Evolutionary conservation across 2,329 filamentous ascomycete genomes (phyloP).

Genomic region (Sporothrix luriei): DNA sequence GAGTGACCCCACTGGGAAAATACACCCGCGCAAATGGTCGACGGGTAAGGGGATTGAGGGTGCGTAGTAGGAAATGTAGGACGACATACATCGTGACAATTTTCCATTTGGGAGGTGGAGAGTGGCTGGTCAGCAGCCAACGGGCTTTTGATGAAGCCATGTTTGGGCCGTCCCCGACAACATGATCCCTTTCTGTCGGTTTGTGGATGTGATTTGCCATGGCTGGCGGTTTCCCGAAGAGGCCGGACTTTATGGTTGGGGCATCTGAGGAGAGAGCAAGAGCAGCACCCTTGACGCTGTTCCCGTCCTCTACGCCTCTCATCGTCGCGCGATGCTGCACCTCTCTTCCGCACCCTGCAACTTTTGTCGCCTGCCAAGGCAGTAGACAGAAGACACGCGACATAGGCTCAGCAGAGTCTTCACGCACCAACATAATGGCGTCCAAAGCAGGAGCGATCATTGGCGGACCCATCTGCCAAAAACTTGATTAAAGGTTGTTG

Average conservation of each 20-base stretch:
- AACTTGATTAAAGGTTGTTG: neutral
- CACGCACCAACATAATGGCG: constrained; percentile 5
- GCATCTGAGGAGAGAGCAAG: neutral
- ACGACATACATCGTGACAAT: no score
- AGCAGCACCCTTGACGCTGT: neutral
- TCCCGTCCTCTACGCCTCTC: neutral
- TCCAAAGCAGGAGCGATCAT: neutral
- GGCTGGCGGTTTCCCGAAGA: constrained; percentile 2
- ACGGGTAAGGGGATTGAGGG: constrained; percentile 13
- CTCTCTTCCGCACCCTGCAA: no score
- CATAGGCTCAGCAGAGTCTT: neutral
- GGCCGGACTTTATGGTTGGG: neutral
- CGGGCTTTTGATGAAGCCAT: constrained; percentile 14
- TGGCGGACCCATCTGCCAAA: constrained; percentile 4
- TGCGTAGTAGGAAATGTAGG: neutral
- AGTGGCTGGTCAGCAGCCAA: neutral
- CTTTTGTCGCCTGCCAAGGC: constrained; percentile 9
- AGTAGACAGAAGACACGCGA: neutral
- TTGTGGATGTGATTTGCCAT: neutral
- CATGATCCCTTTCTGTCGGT: constrained; percentile 7
- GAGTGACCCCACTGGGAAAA: neutral
- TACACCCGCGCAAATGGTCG: no score
- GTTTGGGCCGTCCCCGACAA: constrained; percentile 19
- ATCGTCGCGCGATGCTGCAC: neutral
- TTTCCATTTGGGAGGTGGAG: neutral